These are phyloP conservation scores for Rhazya stricta DNA, from an alignment of 257 asterid genomes.

Conservation along the genomic window DNA sequence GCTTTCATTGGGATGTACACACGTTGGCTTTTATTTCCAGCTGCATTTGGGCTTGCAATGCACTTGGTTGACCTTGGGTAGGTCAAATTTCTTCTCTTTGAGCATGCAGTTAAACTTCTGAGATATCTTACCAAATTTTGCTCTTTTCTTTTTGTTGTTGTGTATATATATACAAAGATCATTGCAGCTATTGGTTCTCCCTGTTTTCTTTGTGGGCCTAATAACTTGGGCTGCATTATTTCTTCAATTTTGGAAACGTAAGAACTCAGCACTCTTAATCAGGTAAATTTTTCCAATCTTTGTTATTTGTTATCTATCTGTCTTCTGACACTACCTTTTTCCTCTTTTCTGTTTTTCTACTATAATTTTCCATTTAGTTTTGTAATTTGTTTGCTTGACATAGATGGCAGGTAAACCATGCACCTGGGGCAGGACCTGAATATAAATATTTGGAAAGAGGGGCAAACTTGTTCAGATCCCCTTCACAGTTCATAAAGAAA, in stretches of 20 bases:
- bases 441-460: slow-evolving; percentile 38
- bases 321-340: not conserved
- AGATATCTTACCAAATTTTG: slow-evolving; percentile 2
- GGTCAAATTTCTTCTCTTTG: slow-evolving; percentile 21
- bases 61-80: slow-evolving; percentile 87
- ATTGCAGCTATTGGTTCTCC: slow-evolving; percentile 72
- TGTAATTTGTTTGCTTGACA: slow-evolving; percentile 10
- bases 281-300: slow-evolving; percentile 13
- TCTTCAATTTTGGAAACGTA: slow-evolving; percentile 97
- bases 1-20: slow-evolving; percentile 93
- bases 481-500: slow-evolving; percentile 50
- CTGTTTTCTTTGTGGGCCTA: slow-evolving; percentile 69
- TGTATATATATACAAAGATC: slow-evolving; percentile 35
- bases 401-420: slow-evolving; percentile 73
- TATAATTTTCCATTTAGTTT: not conserved
- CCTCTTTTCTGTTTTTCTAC: not conserved
- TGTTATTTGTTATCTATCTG: not conserved
- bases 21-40: slow-evolving; percentile 91
- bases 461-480: slow-evolving; percentile 35
- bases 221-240: slow-evolving; percentile 83
- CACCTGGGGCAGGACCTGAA: slow-evolving; percentile 48
- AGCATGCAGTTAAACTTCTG: not conserved
- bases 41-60: slow-evolving; percentile 64
- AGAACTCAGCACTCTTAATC: slow-evolving; percentile 50
- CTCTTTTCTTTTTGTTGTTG: slow-evolving; percentile 10